These are phyloP conservation scores for Dactylellina parvicollis DNA, from an alignment of 2,329 filamentous ascomycete species.

Conservation along the genomic window DNA sequence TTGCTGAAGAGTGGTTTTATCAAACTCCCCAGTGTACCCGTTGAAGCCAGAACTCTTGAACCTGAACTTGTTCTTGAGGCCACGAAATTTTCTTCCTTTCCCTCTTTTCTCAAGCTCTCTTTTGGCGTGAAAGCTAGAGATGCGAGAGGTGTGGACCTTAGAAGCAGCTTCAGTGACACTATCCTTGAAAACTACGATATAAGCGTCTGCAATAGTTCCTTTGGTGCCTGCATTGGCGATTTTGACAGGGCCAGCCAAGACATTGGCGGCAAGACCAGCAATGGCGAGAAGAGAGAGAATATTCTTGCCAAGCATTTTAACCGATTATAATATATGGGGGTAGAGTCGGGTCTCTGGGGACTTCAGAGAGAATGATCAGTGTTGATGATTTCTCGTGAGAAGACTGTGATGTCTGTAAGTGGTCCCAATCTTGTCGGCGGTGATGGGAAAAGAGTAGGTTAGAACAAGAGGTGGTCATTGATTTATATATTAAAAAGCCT, in stretches of 20 bases:
- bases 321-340: neutral
- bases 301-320: slow-evolving; percentile 25
- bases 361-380: slow-evolving; percentile 5
- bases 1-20: slow-evolving; percentile 16
- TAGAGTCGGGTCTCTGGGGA: neutral
- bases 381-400: slow-evolving; percentile 18
- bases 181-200: slow-evolving; percentile 54
- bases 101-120: slow-evolving; percentile 9
- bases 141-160: slow-evolving; percentile 10
- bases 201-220: slow-evolving; percentile 48
- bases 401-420: slow-evolving; percentile 10
- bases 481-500: neutral
- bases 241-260: slow-evolving; percentile 13
- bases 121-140: slow-evolving; percentile 2
- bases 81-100: slow-evolving; percentile 4
- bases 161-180: slow-evolving; percentile 18
- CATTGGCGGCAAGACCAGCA: slow-evolving; percentile 18
- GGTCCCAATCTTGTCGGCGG: neutral
- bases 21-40: slow-evolving; percentile 49
- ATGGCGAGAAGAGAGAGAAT: slow-evolving; percentile 23
- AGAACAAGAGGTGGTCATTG: neutral
- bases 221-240: slow-evolving; percentile 14
- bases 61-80: slow-evolving; percentile 26
- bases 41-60: slow-evolving; percentile 9
- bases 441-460: neutral